A percentile compares a stretch with the other conserved stretches of the same genome.
Evolutionary conservation across 306 rosid genomes (phyloP).

Genomic region (Rosa persica): DNA sequence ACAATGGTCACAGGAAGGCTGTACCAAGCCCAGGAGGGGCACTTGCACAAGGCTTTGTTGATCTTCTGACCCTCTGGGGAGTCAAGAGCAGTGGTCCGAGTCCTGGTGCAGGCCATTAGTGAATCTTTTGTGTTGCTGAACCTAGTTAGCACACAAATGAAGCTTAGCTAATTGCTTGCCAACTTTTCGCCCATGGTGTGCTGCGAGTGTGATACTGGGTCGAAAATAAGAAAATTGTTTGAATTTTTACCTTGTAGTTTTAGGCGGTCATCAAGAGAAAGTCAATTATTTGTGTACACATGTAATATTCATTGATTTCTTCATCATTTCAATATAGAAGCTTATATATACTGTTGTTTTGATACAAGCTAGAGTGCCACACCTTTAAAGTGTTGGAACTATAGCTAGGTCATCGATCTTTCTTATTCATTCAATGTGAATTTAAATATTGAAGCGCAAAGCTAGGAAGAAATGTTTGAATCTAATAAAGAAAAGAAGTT

Average conservation of each 20-base stretch:
- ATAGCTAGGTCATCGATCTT: not conserved
- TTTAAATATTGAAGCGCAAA: not conserved
- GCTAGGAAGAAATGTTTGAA: not conserved
- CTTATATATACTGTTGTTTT: not conserved
- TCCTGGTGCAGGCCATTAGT: constrained; percentile 31
- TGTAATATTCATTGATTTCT: constrained; percentile 11
- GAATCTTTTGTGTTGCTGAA: not conserved
- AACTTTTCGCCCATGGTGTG: not conserved
- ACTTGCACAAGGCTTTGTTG: constrained; percentile 5
- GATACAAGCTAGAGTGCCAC: not conserved
- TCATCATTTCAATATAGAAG: not conserved
- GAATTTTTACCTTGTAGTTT: not conserved
- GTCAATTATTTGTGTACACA: not conserved
- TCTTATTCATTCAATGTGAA: not conserved
- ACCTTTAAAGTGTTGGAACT: not conserved
- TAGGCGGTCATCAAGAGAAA: not conserved
- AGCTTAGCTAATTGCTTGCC: not conserved
- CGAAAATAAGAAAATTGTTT: constrained; percentile 2
- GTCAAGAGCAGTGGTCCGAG: constrained; percentile 36
- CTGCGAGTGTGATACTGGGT: not conserved
- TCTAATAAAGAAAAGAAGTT: not conserved
- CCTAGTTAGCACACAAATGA: not conserved
- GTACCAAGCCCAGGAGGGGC: constrained; percentile 7
- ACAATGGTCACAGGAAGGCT: constrained; percentile 10
- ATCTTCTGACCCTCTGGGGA: constrained; percentile 30